A percentile compares a stretch with the other conserved stretches of the same genome.
phyloP scores from a whole-genome alignment of 176 grass and related monocot genomes.

The Rhipidocladum racemiflorum region DNA sequence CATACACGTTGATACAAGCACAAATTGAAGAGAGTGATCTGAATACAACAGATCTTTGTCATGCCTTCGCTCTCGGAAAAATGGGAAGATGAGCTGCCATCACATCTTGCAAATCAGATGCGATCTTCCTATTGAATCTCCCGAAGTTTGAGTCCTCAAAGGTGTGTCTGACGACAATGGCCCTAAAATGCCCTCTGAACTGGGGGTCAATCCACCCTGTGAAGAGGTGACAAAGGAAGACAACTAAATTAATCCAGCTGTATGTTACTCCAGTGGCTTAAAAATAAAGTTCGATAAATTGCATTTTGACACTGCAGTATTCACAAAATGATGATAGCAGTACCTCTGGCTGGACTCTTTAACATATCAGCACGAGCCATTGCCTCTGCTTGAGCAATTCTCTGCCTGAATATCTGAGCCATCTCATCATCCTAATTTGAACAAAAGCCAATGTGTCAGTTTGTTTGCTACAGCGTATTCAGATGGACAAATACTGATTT shows the following conservation, averaged over 20 bases:
- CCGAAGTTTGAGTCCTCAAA: conserved; percentile 33
- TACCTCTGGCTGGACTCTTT: conserved; percentile 94
- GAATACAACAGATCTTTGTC: conserved; percentile 14
- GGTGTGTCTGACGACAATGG: conserved; percentile 63
- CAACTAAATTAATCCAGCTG: background rate
- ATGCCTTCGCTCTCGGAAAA: conserved; percentile 1
- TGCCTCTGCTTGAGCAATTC: conserved; percentile 93
- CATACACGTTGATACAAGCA: conserved; percentile 16
- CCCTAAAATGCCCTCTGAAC: conserved; percentile 82
- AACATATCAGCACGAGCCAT: conserved; percentile 98
- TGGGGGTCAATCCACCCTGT: conserved; percentile 87
- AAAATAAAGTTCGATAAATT: background rate
- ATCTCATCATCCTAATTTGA: conserved; percentile 82
- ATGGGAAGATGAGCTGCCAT: background rate
- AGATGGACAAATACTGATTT: background rate
- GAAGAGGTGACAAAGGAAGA: conserved; percentile 24
- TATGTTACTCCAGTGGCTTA: background rate
- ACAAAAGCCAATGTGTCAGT: conserved; percentile 26
- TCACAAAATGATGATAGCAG: background rate
- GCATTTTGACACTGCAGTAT: background rate
- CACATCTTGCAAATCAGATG: conserved; percentile 9
- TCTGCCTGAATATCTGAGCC: conserved; percentile 97
- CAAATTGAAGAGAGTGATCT: background rate
- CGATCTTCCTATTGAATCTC: conserved; percentile 1
- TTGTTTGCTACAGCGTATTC: background rate